Conservation (phyloP, 2,329 filamentous ascomycete genomes). For the Clarireedia monteithiana region DNA sequence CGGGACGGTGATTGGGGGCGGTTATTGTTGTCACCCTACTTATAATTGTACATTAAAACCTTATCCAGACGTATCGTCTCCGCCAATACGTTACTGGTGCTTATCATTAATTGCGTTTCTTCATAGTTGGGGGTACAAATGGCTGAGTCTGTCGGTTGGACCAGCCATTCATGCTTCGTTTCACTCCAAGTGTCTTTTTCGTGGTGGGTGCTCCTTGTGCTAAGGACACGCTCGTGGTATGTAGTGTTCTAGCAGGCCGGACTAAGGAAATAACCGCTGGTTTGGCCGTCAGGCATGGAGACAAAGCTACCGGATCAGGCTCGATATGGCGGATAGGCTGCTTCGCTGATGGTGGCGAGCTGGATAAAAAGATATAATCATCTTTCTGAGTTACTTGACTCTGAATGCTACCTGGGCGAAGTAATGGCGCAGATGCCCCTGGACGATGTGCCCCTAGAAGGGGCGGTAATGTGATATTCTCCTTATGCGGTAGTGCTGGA, state of each 20-base stretch:
- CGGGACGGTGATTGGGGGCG: too few species aligned
- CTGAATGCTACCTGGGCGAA: slow-evolving; percentile 15
- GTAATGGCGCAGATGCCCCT: slow-evolving; percentile 9
- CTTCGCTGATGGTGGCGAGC: slow-evolving; percentile 22
- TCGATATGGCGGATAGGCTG: slow-evolving; percentile 5
- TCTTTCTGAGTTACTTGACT: slow-evolving; percentile 14
- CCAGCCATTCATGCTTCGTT: slow-evolving; percentile 43
- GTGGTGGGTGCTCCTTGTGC: slow-evolving; percentile 11
- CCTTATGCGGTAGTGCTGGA: not conserved
- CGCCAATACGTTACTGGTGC: not conserved
- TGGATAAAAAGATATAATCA: slow-evolving; percentile 27
- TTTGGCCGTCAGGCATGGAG: slow-evolving; percentile 12
- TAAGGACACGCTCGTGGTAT: slow-evolving; percentile 22
- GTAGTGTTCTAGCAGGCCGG: slow-evolving; percentile 18
- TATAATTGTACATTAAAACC: not conserved
- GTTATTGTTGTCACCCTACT: too few species aligned
- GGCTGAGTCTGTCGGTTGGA: slow-evolving; percentile 19
- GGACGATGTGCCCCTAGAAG: slow-evolving; percentile 20
- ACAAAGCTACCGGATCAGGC: slow-evolving; percentile 2
- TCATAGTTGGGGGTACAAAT: slow-evolving; percentile 25
- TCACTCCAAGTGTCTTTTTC: slow-evolving; percentile 42
- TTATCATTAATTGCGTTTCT: slow-evolving; percentile 5
- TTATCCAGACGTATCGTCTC: not conserved
- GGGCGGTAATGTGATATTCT: not conserved
- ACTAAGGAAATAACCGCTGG: slow-evolving; percentile 20